Evolutionary conservation across 1,284 basidiomycete genomes (phyloP).

Genomic region (Gomphus sp.): DNA sequence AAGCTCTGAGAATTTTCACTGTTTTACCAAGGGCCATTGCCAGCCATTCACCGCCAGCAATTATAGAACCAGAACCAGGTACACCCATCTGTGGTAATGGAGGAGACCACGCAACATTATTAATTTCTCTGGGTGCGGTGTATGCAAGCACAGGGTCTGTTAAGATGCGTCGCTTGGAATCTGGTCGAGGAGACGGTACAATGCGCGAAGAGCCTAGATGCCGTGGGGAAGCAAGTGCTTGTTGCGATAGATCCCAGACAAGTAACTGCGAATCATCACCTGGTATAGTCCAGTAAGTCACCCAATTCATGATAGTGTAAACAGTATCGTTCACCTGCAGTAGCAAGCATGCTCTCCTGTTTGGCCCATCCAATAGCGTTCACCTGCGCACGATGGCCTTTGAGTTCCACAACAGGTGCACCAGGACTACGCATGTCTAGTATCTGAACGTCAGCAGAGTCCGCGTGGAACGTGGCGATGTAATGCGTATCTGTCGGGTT

Average conservation of each 20-base stretch:
- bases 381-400: slow-evolving; percentile 67
- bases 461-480: slow-evolving; percentile 91
- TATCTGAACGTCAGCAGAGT: slow-evolving; percentile 79
- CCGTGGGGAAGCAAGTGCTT: slow-evolving; percentile 50
- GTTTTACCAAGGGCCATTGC: slow-evolving; percentile 78
- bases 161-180: slow-evolving; percentile 55
- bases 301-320: background rate
- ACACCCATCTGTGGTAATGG: slow-evolving; percentile 54
- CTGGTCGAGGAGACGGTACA: slow-evolving; percentile 41
- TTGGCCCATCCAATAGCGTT: slow-evolving; percentile 86
- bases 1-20: slow-evolving; percentile 78
- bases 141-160: slow-evolving; percentile 78
- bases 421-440: slow-evolving; percentile 93
- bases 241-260: slow-evolving; percentile 73
- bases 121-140: slow-evolving; percentile 71
- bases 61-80: slow-evolving; percentile 33
- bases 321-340: slow-evolving; percentile 52
- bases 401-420: slow-evolving; percentile 84
- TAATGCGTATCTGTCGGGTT: slow-evolving; percentile 84
- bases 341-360: slow-evolving; percentile 75
- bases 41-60: slow-evolving; percentile 83
- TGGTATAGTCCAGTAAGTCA: slow-evolving; percentile 22
- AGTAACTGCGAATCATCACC: slow-evolving; percentile 89
- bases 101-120: slow-evolving; percentile 83
- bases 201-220: slow-evolving; percentile 58